Base-by-base conservation (phyloP, 78 protist species). In the Anaeramoeba flamelloides region DNA sequence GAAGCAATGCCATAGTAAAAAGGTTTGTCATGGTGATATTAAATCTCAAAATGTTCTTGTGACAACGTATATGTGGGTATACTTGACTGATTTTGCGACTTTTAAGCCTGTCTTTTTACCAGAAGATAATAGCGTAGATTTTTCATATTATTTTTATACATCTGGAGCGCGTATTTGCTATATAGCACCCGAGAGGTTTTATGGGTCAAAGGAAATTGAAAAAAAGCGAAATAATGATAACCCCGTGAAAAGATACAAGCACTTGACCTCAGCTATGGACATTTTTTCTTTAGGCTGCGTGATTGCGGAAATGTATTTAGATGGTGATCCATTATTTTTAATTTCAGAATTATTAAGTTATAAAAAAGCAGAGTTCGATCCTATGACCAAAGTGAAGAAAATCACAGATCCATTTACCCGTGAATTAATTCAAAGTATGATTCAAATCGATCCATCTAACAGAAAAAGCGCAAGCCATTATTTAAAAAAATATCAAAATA, bases 141-240 rank as follows among this genome's bases (percentile, higher is more conserved):
- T 89, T 74, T 83, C 91, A 1, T 94, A 74, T 85, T 94, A 86
- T 78, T 94, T 92, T 75, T 92, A 93, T 85, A 83, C 87, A 0
- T 78, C 88, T 32, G 39, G 80, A 26, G 1, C 64, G 1, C 2
- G 64, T 74, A 74, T 87, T 0, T 94, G 95, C 85, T 87, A 84
- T 74, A 74, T 92, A 0, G 97, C 97, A 4, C 97, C 95, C 0
- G 97, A 94, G 77, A 82, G 97, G 1, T 88, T 89, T 78, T 69
- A 40, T 40, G 17, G 34, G 34, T 17, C 8, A 53, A 53, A 53
- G 8, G 69, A 53, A 53, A 53, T 26, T 53, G 69, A 53, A 53
- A 53, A 53, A 53, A 8, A 53, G 8, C 8, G 17, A 53, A 53
- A 53, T 53, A 53, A 53, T 53, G n/a, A n/a, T n/a, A n/a, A n/a